Conservation (phyloP, 352 stramenopile genomes). For the Phytophthora chlamydospora region DNA sequence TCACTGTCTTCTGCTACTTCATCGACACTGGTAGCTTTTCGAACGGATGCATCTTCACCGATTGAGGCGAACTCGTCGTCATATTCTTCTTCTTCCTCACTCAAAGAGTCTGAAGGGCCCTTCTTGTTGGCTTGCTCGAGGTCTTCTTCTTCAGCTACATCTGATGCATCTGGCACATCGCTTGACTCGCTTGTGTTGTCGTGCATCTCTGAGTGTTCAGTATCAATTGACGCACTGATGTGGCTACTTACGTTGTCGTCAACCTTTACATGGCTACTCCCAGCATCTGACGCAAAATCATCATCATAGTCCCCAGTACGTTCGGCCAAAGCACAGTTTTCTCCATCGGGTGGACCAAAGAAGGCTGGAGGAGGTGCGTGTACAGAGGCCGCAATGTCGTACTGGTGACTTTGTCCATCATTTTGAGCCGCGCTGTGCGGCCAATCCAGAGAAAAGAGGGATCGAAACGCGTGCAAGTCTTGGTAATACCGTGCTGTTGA, state of each 20-base stretch:
- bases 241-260: background rate
- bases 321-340: background rate
- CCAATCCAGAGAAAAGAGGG: conserved; percentile 35
- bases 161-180: background rate
- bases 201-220: conserved; percentile 5
- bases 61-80: conserved; percentile 54
- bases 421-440: background rate
- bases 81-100: conserved; percentile 29
- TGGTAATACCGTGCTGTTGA: conserved; percentile 69
- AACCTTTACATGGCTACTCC: background rate
- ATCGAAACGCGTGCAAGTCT: conserved; percentile 62
- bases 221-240: conserved; percentile 4
- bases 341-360: background rate
- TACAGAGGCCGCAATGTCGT: background rate
- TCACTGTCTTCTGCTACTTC: background rate
- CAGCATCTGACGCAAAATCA: conserved; percentile 23
- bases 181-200: background rate
- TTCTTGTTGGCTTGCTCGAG: conserved; percentile 6
- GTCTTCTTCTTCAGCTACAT: conserved; percentile 9
- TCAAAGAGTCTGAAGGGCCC: background rate
- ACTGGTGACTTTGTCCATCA: background rate
- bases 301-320: conserved; percentile 19
- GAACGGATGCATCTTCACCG: conserved; percentile 9
- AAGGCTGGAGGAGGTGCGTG: background rate
- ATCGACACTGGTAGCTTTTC: background rate